Percentiles rank a stretch among this genome's conserved stretches.
Evolutionary conservation across 768 basidiomycete species (phyloP).

Genomic region (Termitomyces sp.): DNA sequence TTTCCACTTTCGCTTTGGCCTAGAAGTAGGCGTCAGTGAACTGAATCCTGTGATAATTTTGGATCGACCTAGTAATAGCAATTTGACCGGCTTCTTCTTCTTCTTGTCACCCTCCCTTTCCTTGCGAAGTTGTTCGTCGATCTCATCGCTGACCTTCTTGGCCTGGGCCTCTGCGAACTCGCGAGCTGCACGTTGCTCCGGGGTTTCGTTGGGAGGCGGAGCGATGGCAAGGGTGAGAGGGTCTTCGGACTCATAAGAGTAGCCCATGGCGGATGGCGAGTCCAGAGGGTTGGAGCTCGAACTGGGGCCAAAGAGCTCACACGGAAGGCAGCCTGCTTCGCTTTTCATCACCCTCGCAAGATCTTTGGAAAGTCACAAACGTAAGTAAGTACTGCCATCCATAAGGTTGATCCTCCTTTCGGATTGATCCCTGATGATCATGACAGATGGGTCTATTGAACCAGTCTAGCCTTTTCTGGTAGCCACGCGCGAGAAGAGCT

Average conservation of each 20-base stretch:
- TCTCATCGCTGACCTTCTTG: slow-evolving; percentile 61
- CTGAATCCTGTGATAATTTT: not conserved
- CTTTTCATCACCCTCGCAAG: slow-evolving; percentile 15
- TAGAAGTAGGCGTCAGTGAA: slow-evolving; percentile 14
- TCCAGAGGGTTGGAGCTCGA: slow-evolving; percentile 10
- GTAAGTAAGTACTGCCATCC: slow-evolving; percentile 9
- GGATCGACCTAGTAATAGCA: slow-evolving; percentile 60
- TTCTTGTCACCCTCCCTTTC: slow-evolving; percentile 57
- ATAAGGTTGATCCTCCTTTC: slow-evolving; percentile 8
- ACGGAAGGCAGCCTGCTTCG: slow-evolving; percentile 15
- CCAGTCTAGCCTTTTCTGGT: not conserved
- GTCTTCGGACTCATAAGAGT: slow-evolving; percentile 44
- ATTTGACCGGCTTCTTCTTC: slow-evolving; percentile 66
- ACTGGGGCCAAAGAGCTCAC: slow-evolving; percentile 16
- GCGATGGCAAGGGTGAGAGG: slow-evolving; percentile 56
- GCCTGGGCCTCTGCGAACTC: slow-evolving; percentile 63
- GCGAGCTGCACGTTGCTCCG: slow-evolving; percentile 48
- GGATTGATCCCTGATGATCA: slow-evolving; percentile 15
- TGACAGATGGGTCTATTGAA: not conserved
- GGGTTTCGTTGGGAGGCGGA: slow-evolving; percentile 64
- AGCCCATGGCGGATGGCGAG: slow-evolving; percentile 20
- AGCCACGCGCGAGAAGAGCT: not conserved
- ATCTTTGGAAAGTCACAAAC: slow-evolving; percentile 12
- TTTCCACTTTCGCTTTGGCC: slow-evolving; percentile 78
- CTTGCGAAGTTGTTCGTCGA: slow-evolving; percentile 67